Evolutionary conservation across 2,329 filamentous ascomycete genomes (phyloP).

Genomic region (Coniella lustricola): DNA sequence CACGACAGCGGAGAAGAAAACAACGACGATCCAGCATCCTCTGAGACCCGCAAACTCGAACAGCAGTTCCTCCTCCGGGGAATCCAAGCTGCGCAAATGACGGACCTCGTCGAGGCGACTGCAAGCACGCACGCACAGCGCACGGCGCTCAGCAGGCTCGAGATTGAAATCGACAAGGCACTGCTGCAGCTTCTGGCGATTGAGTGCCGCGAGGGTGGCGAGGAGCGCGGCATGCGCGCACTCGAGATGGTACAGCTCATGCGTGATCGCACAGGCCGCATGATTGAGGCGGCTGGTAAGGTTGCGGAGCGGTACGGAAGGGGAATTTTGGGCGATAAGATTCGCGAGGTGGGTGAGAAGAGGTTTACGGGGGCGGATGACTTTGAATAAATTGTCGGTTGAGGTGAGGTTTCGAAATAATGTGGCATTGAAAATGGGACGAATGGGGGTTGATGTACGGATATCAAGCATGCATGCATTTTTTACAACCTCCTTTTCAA

Average conservation of each 20-base stretch:
- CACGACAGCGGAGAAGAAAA: constrained; percentile 25
- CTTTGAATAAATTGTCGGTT: constrained; percentile 33
- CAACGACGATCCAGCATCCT: constrained; percentile 22
- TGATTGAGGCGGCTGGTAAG: constrained; percentile 86
- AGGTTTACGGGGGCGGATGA: constrained; percentile 51
- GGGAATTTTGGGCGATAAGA: constrained; percentile 79
- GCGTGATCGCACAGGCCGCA: constrained; percentile 75
- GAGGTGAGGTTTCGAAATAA: no score
- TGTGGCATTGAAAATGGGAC: no score
- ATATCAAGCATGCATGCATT: no score
- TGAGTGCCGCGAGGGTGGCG: constrained; percentile 87
- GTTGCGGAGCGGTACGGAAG: constrained; percentile 80
- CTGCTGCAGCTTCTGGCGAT: constrained; percentile 80
- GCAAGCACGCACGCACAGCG: constrained; percentile 59
- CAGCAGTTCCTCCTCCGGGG: constrained; percentile 73
- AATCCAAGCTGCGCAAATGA: constrained; percentile 65
- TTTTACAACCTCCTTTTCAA: no score
- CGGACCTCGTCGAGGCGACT: constrained; percentile 65
- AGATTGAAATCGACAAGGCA: constrained; percentile 83
- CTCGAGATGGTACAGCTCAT: constrained; percentile 85
- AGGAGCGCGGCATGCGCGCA: constrained; percentile 90
- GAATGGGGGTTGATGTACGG: no score
- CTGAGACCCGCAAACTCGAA: constrained; percentile 61
- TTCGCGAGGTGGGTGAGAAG: constrained; percentile 73
- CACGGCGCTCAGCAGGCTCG: constrained; percentile 58